Evolutionary conservation across 345 rosid genomes (phyloP).

Genomic region (Leavenworthia alabamica): DNA sequence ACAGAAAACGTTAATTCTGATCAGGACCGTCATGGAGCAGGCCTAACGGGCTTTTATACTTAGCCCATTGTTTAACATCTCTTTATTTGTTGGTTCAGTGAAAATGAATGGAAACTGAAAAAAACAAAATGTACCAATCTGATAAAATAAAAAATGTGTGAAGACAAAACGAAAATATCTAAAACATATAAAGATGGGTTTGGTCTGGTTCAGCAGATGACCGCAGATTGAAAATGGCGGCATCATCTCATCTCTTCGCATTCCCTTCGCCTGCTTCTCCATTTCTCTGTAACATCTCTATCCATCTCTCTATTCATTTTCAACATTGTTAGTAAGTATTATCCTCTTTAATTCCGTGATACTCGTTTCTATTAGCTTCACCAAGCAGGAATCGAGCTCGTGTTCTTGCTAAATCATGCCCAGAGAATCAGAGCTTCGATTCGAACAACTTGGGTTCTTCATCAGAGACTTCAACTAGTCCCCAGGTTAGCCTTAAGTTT

Average conservation of each 20-base stretch:
- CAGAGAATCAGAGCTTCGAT: constrained; percentile 15
- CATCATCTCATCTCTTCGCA: constrained; percentile 33
- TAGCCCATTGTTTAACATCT: neutral
- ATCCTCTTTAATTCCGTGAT: neutral
- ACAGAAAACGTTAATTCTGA: neutral
- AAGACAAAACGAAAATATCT: neutral
- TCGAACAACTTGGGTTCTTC: constrained; percentile 7
- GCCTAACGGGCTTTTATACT: neutral
- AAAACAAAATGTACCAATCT: neutral
- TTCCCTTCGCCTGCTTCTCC: constrained; percentile 18
- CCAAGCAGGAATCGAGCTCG: constrained; percentile 18
- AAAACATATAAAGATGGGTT: neutral
- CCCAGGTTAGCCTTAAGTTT: neutral
- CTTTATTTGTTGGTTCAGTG: neutral
- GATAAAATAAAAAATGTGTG: neutral
- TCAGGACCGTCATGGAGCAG: neutral
- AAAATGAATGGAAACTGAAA: neutral
- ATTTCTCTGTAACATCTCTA: neutral
- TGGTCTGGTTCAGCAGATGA: constrained; percentile 17
- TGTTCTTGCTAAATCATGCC: constrained; percentile 15
- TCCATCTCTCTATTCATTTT: neutral
- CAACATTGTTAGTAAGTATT: neutral
- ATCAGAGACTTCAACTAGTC: neutral
- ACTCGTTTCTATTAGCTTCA: neutral
- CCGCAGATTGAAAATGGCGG: constrained; percentile 25